Evolutionary conservation across 2,329 filamentous ascomycete genomes (phyloP).

Genomic region (Cercospora sojina): DNA sequence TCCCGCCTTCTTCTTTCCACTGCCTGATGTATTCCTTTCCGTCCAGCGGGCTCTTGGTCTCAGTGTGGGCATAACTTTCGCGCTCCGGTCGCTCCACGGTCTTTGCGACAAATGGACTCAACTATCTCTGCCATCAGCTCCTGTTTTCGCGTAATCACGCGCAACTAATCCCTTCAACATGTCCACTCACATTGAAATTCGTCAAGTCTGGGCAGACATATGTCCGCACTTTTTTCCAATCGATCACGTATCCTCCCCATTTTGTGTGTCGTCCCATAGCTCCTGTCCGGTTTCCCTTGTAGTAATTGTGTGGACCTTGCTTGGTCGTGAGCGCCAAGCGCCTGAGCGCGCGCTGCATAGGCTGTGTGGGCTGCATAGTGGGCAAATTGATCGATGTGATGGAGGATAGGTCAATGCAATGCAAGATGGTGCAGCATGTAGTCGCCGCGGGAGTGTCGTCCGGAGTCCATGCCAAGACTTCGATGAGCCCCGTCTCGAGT

Average conservation of each 20-base stretch:
- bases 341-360: conserved; percentile 66
- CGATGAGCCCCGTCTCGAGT: not conserved
- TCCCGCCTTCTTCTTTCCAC: conserved; percentile 39
- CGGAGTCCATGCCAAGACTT: conserved; percentile 4
- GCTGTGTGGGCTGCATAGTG: conserved; percentile 60
- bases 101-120: conserved; percentile 74
- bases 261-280: conserved; percentile 83
- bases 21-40: conserved; percentile 36
- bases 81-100: conserved; percentile 52
- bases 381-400: not conserved
- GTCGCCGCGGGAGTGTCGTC: conserved; percentile 16
- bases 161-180: not conserved
- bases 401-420: not conserved
- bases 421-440: conserved; percentile 3
- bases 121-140: conserved; percentile 49
- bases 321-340: conserved; percentile 87
- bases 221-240: conserved; percentile 85
- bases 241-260: conserved; percentile 78
- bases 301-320: conserved; percentile 88
- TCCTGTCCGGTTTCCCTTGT: conserved; percentile 91
- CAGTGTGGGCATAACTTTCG: conserved; percentile 51
- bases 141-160: not conserved
- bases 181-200: conserved; percentile 64
- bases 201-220: conserved; percentile 75
- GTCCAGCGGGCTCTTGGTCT: conserved; percentile 31